phyloP scores from a whole-genome alignment of 139 green algal species.

The Mychonastes homosphaera region DNA sequence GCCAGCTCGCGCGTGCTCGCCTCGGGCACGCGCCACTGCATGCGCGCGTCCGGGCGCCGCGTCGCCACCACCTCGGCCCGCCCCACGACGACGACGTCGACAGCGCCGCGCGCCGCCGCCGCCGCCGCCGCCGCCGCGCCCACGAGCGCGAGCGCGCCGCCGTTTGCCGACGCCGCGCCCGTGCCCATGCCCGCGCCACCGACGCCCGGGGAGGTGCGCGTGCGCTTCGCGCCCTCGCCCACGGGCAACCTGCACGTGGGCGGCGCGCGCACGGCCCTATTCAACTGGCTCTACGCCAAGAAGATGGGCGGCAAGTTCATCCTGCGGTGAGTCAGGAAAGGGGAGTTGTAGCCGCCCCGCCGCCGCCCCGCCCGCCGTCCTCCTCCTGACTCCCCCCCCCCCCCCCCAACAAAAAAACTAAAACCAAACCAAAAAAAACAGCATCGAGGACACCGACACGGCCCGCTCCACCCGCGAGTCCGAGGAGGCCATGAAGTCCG shows the following conservation, averaged over 20 bases:
- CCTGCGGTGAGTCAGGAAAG: constrained; percentile 48
- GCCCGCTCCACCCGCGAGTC: constrained; percentile 80
- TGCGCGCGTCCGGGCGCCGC: no score
- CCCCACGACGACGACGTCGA: no score
- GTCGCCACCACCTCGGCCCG: no score
- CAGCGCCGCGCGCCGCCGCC: no score
- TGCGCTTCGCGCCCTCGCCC: constrained; percentile 96
- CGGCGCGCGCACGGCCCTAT: constrained; percentile 91
- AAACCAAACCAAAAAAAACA: no score
- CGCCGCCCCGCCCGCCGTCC: constrained; percentile 1
- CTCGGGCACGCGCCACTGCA: no score
- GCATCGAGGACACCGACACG: constrained; percentile 95
- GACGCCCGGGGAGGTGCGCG: constrained; percentile 53
- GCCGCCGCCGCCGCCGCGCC: no score
- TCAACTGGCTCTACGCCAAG: constrained; percentile 97
- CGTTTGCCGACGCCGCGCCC: no score
- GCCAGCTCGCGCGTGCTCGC: no score
- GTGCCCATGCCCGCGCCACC: no score
- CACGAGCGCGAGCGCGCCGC: no score
- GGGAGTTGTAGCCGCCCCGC: neutral
- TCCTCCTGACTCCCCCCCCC: neutral
- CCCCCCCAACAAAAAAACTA: no score
- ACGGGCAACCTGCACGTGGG: constrained; percentile 97
- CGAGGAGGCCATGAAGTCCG: constrained; percentile 80
- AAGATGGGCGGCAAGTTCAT: constrained; percentile 84